These are phyloP conservation scores for Alternaria postmessia DNA, from an alignment of 2,329 filamentous ascomycete genomes.

Conservation along the genomic window DNA sequence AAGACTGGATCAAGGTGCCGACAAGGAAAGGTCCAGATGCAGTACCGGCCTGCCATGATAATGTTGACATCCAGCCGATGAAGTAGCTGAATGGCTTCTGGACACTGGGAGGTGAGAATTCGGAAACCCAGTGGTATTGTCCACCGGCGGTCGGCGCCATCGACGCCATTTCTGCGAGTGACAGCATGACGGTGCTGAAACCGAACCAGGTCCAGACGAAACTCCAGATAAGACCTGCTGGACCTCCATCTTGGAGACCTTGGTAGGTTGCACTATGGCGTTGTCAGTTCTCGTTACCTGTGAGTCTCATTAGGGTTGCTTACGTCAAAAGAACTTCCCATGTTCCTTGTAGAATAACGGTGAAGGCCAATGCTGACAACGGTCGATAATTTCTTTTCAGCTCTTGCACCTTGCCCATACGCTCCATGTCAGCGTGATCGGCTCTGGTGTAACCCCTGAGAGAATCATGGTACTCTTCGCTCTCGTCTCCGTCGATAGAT, in stretches of 20 bases:
- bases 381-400: constrained; percentile 46
- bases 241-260: constrained; percentile 44
- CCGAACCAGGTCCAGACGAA: constrained; percentile 48
- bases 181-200: constrained; percentile 42
- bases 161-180: constrained; percentile 47
- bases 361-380: constrained; percentile 44
- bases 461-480: constrained; percentile 38
- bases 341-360: constrained; percentile 44
- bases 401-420: constrained; percentile 48
- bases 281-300: constrained; percentile 6
- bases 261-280: constrained; percentile 33
- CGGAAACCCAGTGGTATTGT: constrained; percentile 49
- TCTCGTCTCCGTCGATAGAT: constrained; percentile 31
- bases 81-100: constrained; percentile 42
- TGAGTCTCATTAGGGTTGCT: not conserved
- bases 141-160: constrained; percentile 48
- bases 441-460: constrained; percentile 38
- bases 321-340: constrained; percentile 47
- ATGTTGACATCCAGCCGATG: constrained; percentile 59
- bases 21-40: constrained; percentile 59
- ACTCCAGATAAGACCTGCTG: constrained; percentile 46
- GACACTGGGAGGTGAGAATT: constrained; percentile 39
- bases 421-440: constrained; percentile 42
- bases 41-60: constrained; percentile 61
- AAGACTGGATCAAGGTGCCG: constrained; percentile 58